A percentile compares a stretch with the other conserved stretches of the same genome.
phyloP scores from a whole-genome alignment of 2,329 filamentous ascomycete genomes.

The Arthrobotrys sphaeroides region DNA sequence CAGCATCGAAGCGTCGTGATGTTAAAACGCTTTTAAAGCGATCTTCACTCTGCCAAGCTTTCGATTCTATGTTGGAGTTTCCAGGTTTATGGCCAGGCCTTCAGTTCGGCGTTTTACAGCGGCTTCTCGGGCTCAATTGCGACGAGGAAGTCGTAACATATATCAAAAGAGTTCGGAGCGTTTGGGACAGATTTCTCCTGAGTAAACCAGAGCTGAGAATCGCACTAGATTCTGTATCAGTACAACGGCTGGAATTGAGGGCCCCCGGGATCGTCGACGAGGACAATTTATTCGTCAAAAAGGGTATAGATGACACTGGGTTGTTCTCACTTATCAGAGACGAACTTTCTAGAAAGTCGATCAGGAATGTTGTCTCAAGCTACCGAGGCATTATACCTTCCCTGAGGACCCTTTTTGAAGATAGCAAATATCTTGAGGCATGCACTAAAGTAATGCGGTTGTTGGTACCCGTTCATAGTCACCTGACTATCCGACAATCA shows the following conservation, averaged over 20 bases:
- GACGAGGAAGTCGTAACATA: conserved; percentile 10
- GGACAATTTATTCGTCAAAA: not conserved
- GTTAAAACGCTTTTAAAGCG: not conserved
- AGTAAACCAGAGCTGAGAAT: not conserved
- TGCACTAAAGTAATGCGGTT: conserved; percentile 7
- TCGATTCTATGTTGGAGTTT: not conserved
- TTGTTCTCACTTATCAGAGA: not conserved
- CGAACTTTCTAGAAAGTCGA: not conserved
- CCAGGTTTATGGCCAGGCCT: conserved; percentile 11
- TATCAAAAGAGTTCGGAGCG: not conserved
- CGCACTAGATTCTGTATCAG: conserved; percentile 1
- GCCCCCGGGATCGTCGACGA: not conserved
- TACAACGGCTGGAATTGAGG: conserved; percentile 1
- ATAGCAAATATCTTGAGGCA: conserved; percentile 19
- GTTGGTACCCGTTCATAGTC: not conserved
- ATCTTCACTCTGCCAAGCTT: not conserved
- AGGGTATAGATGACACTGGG: not conserved
- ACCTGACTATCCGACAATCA: not conserved
- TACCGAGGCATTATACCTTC: conserved; percentile 9
- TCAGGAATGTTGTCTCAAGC: not conserved
- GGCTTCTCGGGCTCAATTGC: not conserved
- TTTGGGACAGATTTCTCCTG: not conserved
- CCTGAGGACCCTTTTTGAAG: conserved; percentile 14
- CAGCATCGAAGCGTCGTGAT: conserved; percentile 10
- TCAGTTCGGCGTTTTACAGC: conserved; percentile 8